Percentiles rank a stretch among this genome's conserved stretches.
Evolutionary conservation across 768 basidiomycete genomes (phyloP).

Genomic region (Mycena galericulata): DNA sequence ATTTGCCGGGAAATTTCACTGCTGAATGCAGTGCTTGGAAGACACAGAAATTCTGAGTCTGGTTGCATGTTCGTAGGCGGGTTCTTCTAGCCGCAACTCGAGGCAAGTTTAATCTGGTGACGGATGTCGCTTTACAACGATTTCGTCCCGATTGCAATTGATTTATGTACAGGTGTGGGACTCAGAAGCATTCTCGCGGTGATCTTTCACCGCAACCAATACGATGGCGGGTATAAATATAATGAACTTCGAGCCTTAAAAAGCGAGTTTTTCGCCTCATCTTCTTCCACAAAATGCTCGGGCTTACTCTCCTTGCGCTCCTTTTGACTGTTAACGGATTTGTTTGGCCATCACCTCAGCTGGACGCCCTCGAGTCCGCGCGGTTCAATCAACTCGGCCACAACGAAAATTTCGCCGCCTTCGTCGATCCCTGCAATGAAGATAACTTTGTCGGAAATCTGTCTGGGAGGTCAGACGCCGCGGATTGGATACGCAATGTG

Average conservation of each 20-base stretch:
- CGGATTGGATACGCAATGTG: conserved; percentile 21
- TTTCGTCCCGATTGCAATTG: conserved; percentile 14
- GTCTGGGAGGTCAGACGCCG: background rate
- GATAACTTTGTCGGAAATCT: background rate
- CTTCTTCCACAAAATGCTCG: conserved; percentile 20
- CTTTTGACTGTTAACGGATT: background rate
- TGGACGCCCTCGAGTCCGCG: background rate
- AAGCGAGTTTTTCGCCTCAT: conserved; percentile 10
- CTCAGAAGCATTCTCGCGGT: conserved; percentile 19
- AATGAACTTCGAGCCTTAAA: conserved; percentile 10
- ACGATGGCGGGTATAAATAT: conserved; percentile 6
- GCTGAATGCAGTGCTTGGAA: conserved; percentile 9
- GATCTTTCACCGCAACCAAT: conserved; percentile 16
- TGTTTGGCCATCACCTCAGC: conserved; percentile 10
- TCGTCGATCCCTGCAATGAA: background rate
- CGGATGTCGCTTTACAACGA: conserved; percentile 3
- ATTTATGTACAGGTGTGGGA: conserved; percentile 18
- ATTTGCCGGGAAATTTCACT: background rate
- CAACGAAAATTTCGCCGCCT: background rate
- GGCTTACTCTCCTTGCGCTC: conserved; percentile 13
- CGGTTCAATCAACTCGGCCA: background rate
- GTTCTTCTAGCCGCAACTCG: conserved; percentile 9
- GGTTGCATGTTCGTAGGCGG: conserved; percentile 1
- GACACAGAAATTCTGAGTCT: conserved; percentile 11
- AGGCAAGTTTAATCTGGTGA: background rate